Conservation (phyloP, 306 rosid species). For the Acacia confusa region DNA sequence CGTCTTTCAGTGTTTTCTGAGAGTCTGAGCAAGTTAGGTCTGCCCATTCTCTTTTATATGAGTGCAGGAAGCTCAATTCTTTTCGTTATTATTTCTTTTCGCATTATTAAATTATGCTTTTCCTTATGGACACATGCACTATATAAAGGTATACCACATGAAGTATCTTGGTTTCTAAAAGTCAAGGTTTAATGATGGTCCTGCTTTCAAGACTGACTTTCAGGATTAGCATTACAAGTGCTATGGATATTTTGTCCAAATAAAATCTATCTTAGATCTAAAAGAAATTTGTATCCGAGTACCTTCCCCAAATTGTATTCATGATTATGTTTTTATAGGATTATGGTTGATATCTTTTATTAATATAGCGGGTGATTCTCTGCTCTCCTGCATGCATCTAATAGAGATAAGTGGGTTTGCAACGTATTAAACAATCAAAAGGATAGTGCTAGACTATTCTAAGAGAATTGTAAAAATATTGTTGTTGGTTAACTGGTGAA, state of each 20-base stretch:
- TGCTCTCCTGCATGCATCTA: background rate
- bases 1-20: constrained; percentile 69
- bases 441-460: background rate
- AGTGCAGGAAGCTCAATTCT: constrained; percentile 28
- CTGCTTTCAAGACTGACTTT: background rate
- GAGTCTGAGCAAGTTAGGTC: constrained; percentile 70
- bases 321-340: background rate
- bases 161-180: background rate
- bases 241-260: background rate
- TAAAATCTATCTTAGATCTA: background rate
- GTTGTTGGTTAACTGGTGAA: background rate
- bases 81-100: background rate
- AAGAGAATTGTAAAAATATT: background rate
- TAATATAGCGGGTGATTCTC: background rate
- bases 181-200: constrained; percentile 6
- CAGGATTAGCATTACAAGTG: background rate
- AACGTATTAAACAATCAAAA: background rate
- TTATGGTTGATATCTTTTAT: constrained; percentile 4
- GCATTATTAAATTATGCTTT: constrained; percentile 16
- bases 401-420: background rate
- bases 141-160: background rate
- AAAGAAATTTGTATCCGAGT: constrained; percentile 8
- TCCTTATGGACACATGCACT: background rate
- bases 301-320: background rate
- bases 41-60: constrained; percentile 31